Conservation (phyloP, 208 protist genomes). For the Porcisia hertigi region DNA sequence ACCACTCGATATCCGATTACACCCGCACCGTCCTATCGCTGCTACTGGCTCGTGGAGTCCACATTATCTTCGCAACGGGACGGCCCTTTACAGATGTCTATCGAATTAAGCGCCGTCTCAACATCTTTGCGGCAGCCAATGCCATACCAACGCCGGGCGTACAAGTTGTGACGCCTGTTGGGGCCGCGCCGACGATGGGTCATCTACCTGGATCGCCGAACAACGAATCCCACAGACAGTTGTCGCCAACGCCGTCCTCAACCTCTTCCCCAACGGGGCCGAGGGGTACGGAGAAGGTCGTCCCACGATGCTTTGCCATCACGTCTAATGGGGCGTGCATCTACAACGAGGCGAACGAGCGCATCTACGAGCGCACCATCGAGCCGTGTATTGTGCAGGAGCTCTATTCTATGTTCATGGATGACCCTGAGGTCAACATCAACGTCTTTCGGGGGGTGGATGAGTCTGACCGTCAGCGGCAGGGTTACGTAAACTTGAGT, state of each 20-base stretch:
- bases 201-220: conserved; percentile 4
- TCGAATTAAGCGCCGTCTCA: conserved; percentile 53
- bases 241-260: neutral
- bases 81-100: conserved; percentile 67
- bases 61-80: conserved; percentile 81
- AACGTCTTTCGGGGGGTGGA: conserved; percentile 56
- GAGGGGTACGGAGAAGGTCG: conserved; percentile 17
- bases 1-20: conserved; percentile 42
- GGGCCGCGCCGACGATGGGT: neutral
- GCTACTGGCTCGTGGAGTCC: conserved; percentile 62
- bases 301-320: conserved; percentile 65
- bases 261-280: neutral
- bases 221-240: neutral
- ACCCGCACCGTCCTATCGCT: conserved; percentile 50
- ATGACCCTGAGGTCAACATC: conserved; percentile 58
- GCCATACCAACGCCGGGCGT: conserved; percentile 46
- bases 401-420: conserved; percentile 49
- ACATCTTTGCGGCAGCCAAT: conserved; percentile 49
- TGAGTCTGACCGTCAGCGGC: conserved; percentile 25
- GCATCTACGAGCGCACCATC: conserved; percentile 47
- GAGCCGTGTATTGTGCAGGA: conserved; percentile 31
- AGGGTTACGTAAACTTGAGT: conserved; percentile 50
- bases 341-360: conserved; percentile 56
- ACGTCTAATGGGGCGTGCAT: conserved; percentile 71
- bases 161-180: conserved; percentile 41